Conservation (phyloP, 768 basidiomycete species). For the Phlebiopsis gigantea region DNA sequence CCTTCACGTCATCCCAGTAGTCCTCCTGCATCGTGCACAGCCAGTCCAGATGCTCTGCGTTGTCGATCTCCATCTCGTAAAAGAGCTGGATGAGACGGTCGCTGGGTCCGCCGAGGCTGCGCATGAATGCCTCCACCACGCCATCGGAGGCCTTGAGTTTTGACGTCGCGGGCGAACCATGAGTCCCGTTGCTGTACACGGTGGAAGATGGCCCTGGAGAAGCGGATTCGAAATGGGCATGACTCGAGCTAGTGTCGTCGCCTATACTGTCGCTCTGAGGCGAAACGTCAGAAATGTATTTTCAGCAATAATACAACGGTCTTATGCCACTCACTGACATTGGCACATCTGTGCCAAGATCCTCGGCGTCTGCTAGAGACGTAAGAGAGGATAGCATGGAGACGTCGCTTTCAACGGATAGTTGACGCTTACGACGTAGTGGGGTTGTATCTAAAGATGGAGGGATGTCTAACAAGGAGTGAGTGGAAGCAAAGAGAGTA, state of each 20-base stretch:
- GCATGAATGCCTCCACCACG: constrained; percentile 4
- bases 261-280: neutral
- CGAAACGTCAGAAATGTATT: neutral
- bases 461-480: neutral
- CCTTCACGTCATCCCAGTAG: constrained; percentile 9
- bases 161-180: neutral
- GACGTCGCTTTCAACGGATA: neutral
- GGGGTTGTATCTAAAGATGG: neutral
- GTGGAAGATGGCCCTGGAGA: neutral
- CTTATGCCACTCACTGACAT: neutral
- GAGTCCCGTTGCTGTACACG: neutral
- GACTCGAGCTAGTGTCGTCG: neutral
- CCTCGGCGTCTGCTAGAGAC: neutral
- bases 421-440: neutral
- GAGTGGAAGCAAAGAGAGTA: too few species aligned
- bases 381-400: constrained; percentile 1
- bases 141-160: neutral
- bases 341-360: neutral
- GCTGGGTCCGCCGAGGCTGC: constrained; percentile 3
- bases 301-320: neutral
- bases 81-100: constrained; percentile 5
- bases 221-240: neutral
- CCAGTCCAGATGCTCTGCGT: constrained; percentile 1
- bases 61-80: constrained; percentile 11
- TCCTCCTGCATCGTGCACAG: constrained; percentile 6